Percentiles rank a stretch among this genome's conserved stretches.
phyloP scores from a whole-genome alignment of 2,329 filamentous ascomycete species.

The Fusarium beomiforme region DNA sequence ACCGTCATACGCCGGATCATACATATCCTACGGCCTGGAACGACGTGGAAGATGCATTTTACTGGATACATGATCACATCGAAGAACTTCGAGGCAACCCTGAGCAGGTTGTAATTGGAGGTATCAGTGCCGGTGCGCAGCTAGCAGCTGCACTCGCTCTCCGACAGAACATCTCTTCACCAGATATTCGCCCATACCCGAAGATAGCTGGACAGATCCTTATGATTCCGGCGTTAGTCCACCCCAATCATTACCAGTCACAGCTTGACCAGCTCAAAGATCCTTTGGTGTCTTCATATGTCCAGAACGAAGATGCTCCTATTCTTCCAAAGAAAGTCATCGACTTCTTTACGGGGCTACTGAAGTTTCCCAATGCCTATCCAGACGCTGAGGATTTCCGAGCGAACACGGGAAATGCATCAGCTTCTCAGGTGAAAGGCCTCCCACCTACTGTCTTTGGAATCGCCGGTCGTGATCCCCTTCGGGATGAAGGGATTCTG shows the following conservation, averaged over 20 bases:
- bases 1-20: conserved; percentile 66
- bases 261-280: conserved; percentile 49
- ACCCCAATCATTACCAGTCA: conserved; percentile 20
- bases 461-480: conserved; percentile 57
- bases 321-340: conserved; percentile 52
- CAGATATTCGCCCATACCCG: conserved; percentile 25
- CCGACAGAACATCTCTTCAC: conserved; percentile 48
- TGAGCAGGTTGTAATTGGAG: conserved; percentile 54
- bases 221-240: conserved; percentile 57
- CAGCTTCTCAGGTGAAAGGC: conserved; percentile 48
- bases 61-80: conserved; percentile 57
- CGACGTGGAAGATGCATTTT: conserved; percentile 63
- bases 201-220: conserved; percentile 60
- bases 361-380: conserved; percentile 34
- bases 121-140: conserved; percentile 58
- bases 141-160: conserved; percentile 52
- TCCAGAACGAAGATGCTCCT: conserved; percentile 58
- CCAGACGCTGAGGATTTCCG: conserved; percentile 46
- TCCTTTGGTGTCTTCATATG: conserved; percentile 53
- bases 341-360: conserved; percentile 39
- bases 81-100: conserved; percentile 7
- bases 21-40: conserved; percentile 62
- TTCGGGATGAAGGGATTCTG: conserved; percentile 60
- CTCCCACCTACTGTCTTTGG: conserved; percentile 57
- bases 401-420: conserved; percentile 50